Evolutionary conservation across 1,284 basidiomycete species (phyloP).

Genomic region (Ceraceosorus guamensis): DNA sequence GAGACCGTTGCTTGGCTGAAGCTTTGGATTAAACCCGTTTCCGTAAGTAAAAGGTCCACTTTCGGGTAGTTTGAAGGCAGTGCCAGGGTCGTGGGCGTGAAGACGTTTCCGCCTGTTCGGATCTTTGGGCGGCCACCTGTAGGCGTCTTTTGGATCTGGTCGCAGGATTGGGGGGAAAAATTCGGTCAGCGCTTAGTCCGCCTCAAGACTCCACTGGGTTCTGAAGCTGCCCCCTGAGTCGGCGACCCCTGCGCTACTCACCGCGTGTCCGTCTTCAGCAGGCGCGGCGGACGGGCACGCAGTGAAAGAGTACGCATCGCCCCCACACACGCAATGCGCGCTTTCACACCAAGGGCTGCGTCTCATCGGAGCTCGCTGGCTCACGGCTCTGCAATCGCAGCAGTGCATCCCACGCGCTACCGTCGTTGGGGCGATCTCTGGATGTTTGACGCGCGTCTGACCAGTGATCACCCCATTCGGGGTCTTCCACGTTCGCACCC

Average conservation of each 20-base stretch:
- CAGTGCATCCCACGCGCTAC: neutral
- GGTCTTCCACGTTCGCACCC: neutral
- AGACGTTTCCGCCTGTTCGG: neutral
- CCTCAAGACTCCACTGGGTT: too few species aligned
- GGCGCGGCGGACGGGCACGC: too few species aligned
- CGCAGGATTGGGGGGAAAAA: too few species aligned
- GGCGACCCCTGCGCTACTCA: too few species aligned
- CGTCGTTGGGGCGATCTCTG: neutral
- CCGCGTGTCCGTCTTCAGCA: too few species aligned
- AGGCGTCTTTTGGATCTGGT: neutral
- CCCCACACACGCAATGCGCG: too few species aligned
- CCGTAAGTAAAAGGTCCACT: constrained; percentile 75
- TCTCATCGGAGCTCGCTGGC: neutral
- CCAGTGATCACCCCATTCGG: neutral
- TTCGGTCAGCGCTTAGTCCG: too few species aligned
- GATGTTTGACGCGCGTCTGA: neutral
- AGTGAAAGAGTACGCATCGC: too few species aligned
- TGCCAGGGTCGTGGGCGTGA: constrained; percentile 16
- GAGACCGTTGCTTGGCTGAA: constrained; percentile 5
- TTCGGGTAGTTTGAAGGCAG: constrained; percentile 49
- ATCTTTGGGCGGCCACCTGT: constrained; percentile 10
- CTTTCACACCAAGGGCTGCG: neutral
- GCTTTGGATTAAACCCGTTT: constrained; percentile 48
- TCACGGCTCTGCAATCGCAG: neutral
- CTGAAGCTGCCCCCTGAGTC: too few species aligned